A percentile compares a stretch with the other conserved stretches of the same genome.
phyloP scores from a whole-genome alignment of 2,329 filamentous ascomycete species.

The Torrubiellomyces zombiae region DNA sequence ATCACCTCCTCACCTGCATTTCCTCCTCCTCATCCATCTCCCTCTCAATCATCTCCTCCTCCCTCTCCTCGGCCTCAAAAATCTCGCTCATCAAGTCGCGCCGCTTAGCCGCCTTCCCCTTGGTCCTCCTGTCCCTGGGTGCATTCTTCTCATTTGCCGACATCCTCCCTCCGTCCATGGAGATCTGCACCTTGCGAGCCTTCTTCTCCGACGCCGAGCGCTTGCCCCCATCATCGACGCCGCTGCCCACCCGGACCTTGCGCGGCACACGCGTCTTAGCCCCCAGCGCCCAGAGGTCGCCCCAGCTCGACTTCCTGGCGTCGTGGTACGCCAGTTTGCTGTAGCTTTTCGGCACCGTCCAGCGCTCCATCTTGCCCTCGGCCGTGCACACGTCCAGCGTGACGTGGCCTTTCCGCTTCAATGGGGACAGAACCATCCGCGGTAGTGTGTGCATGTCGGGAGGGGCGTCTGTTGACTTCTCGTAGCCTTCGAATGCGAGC shows the following conservation, averaged over 20 bases:
- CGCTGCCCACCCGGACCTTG: conserved; percentile 40
- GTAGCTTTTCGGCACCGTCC: conserved; percentile 76
- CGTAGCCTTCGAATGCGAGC: conserved; percentile 58
- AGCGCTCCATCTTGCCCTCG: conserved; percentile 70
- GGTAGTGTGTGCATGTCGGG: conserved; percentile 55
- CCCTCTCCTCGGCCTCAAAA: conserved; percentile 16
- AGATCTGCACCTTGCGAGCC: conserved; percentile 19
- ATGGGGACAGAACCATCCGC: conserved; percentile 57
- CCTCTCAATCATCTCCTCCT: conserved; percentile 13
- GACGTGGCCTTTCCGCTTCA: conserved; percentile 81
- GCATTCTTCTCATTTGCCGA: conserved; percentile 21
- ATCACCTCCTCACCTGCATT: conserved; percentile 8
- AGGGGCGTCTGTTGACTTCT: conserved; percentile 24
- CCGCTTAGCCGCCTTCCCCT: conserved; percentile 20
- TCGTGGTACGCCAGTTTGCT: conserved; percentile 76
- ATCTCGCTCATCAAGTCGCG: conserved; percentile 24
- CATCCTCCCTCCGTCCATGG: conserved; percentile 18
- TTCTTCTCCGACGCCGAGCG: conserved; percentile 24
- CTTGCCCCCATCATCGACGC: conserved; percentile 28
- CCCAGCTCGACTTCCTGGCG: conserved; percentile 79
- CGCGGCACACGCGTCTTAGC: conserved; percentile 66
- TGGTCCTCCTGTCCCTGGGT: conserved; percentile 21
- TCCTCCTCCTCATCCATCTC: conserved; percentile 17
- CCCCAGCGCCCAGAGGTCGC: conserved; percentile 87
- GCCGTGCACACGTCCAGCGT: conserved; percentile 85